A percentile compares a stretch with the other conserved stretches of the same genome.
phyloP scores from a whole-genome alignment of 2,329 filamentous ascomycete species.

The Trichoderma sp. region DNA sequence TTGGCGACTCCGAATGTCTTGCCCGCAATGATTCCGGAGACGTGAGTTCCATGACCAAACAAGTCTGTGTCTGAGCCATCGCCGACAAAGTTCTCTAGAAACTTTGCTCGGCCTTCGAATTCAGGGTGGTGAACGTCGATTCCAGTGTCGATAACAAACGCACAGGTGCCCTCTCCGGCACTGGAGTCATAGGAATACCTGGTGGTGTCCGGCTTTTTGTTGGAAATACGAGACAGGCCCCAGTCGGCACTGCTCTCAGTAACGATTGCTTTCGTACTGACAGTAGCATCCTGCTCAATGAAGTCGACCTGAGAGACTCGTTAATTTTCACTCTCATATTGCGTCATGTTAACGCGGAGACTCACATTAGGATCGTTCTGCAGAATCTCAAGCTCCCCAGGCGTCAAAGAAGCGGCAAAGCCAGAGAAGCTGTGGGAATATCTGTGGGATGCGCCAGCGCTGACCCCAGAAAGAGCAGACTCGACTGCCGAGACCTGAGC shows the following conservation, averaged over 20 bases:
- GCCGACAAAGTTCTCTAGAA: slow-evolving; percentile 42
- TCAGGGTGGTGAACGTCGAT: slow-evolving; percentile 40
- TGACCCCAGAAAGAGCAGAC: slow-evolving; percentile 33
- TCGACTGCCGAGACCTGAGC: slow-evolving; percentile 30
- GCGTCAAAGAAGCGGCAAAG: slow-evolving; percentile 34
- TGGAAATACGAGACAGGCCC: slow-evolving; percentile 42
- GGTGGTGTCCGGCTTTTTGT: slow-evolving; percentile 29
- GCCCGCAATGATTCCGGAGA: slow-evolving; percentile 41
- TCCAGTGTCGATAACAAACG: slow-evolving; percentile 49
- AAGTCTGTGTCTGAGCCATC: slow-evolving; percentile 36
- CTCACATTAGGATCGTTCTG: slow-evolving; percentile 30
- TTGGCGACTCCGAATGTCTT: slow-evolving; percentile 47
- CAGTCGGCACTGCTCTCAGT: slow-evolving; percentile 42
- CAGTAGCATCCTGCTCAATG: slow-evolving; percentile 44
- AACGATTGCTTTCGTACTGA: slow-evolving; percentile 54
- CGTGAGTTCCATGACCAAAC: slow-evolving; percentile 50
- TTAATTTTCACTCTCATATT: slow-evolving; percentile 27
- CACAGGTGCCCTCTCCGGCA: slow-evolving; percentile 42
- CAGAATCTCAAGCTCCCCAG: slow-evolving; percentile 33
- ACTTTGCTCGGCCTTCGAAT: slow-evolving; percentile 47
- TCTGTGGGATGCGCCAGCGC: slow-evolving; percentile 38
- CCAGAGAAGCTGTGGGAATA: slow-evolving; percentile 35
- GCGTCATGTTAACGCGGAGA: not conserved
- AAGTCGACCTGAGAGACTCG: slow-evolving; percentile 35
- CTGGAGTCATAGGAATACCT: slow-evolving; percentile 40